phyloP scores from a whole-genome alignment of 148 eudicot species.

The Cornus kousa region DNA sequence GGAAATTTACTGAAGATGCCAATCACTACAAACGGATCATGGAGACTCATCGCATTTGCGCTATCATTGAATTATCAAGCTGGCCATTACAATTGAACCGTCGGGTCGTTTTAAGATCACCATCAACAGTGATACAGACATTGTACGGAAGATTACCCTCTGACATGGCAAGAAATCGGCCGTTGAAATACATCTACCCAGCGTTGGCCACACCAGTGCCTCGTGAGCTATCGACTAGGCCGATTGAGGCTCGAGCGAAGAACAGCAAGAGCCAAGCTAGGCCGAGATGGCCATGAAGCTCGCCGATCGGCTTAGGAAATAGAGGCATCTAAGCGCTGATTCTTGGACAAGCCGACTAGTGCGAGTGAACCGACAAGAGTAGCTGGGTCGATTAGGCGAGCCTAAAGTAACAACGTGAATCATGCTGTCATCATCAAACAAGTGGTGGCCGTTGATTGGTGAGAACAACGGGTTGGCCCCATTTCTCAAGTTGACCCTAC shows the following conservation, averaged over 20 bases:
- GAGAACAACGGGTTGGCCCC: conserved; percentile 52
- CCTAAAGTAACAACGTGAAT: conserved; percentile 51
- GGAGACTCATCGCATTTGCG: too few relatives aligned
- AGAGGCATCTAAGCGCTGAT: conserved; percentile 21
- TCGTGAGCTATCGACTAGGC: conserved; percentile 27
- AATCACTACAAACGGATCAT: too few relatives aligned
- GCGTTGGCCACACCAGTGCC: conserved; percentile 67
- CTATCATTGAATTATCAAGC: conserved; percentile 46
- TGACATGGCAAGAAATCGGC: conserved; percentile 66
- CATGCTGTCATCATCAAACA: conserved; percentile 70
- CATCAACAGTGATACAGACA: conserved; percentile 29
- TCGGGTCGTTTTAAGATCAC: conserved; percentile 42
- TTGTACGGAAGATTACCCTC: conserved; percentile 72
- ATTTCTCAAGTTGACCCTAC: conserved; percentile 50
- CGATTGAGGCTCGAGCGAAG: conserved; percentile 29
- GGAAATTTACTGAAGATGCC: too few relatives aligned
- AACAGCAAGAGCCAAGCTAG: conserved; percentile 43
- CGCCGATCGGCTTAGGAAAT: conserved; percentile 64
- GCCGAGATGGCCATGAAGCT: conserved; percentile 57
- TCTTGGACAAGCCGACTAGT: conserved; percentile 53
- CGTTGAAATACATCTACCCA: conserved; percentile 50
- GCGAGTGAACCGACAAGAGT: conserved; percentile 54
- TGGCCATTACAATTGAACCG: conserved; percentile 56
- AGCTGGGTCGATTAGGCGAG: conserved; percentile 25
- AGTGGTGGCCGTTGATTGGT: conserved; percentile 47